A percentile compares a stretch with the other conserved stretches of the same genome.
These are phyloP conservation scores for Mallotus repandus DNA, from an alignment of 441 rosid species.

Conservation along the genomic window DNA sequence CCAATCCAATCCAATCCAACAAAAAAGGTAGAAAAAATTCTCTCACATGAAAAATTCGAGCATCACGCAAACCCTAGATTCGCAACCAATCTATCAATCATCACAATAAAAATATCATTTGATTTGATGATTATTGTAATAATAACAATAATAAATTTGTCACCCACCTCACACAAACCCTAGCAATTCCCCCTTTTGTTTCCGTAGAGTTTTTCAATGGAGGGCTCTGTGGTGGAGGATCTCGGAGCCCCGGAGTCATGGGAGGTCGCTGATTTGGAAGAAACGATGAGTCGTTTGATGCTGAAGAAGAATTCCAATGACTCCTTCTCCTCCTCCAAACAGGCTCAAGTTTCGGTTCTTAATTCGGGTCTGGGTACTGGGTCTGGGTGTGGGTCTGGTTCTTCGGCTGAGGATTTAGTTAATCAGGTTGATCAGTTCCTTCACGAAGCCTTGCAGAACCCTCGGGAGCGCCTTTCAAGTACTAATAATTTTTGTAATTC, in stretches of 20 bases:
- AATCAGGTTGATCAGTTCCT: slow-evolving; percentile 78
- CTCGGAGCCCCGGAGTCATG: slow-evolving; percentile 71
- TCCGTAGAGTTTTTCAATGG: slow-evolving; percentile 32
- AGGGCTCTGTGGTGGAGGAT: slow-evolving; percentile 73
- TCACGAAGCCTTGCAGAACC: slow-evolving; percentile 72
- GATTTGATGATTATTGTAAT: slow-evolving; percentile 27
- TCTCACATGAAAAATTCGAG: slow-evolving; percentile 24
- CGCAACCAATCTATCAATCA: not conserved
- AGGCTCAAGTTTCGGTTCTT: not conserved
- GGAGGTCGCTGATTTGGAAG: slow-evolving; percentile 73
- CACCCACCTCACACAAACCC: slow-evolving; percentile 16
- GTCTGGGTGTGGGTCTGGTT: too few relatives aligned
- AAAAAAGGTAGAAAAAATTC: not conserved
- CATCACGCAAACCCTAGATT: not conserved
- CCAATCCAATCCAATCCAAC: too few relatives aligned
- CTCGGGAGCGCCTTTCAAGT: slow-evolving; percentile 82
- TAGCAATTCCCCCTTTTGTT: slow-evolving; percentile 3
- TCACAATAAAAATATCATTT: not conserved
- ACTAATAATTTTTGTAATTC: not conserved
- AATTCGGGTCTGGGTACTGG: slow-evolving; percentile 2
- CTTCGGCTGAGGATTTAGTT: slow-evolving; percentile 39
- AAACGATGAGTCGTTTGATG: slow-evolving; percentile 47
- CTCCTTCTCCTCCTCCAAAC: not conserved
- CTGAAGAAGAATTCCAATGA: slow-evolving; percentile 23
- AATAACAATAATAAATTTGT: not conserved